Conservation (phyloP, 306 rosid genomes). For the Vicia sativa region DNA sequence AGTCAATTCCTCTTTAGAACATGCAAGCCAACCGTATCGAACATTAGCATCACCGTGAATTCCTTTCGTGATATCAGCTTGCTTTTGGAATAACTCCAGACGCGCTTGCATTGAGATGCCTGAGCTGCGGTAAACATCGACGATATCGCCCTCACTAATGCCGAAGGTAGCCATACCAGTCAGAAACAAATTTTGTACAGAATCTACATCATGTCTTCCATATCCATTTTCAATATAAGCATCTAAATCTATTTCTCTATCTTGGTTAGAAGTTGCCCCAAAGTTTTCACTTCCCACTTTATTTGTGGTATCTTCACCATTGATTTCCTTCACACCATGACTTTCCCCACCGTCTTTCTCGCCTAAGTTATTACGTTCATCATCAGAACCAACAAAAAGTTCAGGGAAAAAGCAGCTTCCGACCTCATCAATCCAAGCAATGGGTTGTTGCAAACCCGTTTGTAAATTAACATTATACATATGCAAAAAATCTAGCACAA, state of each 20-base stretch:
- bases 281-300: too few species aligned
- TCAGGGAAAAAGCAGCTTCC: conserved; percentile 87
- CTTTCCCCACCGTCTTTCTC: too few species aligned
- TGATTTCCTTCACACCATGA: too few species aligned
- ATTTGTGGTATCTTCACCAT: too few species aligned
- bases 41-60: conserved; percentile 77
- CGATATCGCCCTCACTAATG: conserved; percentile 33
- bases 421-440: conserved; percentile 41
- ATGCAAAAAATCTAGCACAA: conserved; percentile 72
- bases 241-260: conserved; percentile 39
- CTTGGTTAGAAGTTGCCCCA: conserved; percentile 25
- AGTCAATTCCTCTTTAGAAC: conserved; percentile 57
- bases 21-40: conserved; percentile 78
- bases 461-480: conserved; percentile 69
- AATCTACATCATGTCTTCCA: conserved; percentile 45
- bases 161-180: conserved; percentile 50
- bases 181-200: conserved; percentile 60
- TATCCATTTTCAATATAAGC: conserved; percentile 36
- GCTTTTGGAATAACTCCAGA: conserved; percentile 64
- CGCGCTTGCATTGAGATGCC: conserved; percentile 48
- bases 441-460: conserved; percentile 64
- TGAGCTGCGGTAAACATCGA: conserved; percentile 53
- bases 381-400: conserved; percentile 54
- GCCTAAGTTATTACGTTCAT: too few species aligned
- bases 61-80: conserved; percentile 72